Percentiles rank a stretch among this genome's conserved stretches.
phyloP scores from a whole-genome alignment of 1,284 basidiomycete species.

The Sphaerobolus stellatus region DNA sequence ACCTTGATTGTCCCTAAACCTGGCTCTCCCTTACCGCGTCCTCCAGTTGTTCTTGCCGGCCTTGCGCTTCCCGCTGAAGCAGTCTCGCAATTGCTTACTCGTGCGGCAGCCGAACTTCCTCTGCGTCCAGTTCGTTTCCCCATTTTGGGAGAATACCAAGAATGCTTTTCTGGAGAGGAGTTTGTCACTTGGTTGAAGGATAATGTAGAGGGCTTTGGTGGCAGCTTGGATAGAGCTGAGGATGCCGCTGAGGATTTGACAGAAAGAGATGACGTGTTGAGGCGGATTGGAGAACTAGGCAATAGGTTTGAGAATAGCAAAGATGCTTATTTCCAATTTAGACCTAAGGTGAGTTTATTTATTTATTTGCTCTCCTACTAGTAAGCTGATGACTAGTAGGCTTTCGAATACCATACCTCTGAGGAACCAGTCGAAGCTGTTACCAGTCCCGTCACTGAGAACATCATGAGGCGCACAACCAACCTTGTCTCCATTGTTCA shows the following conservation, averaged over 20 bases:
- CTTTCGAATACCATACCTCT: slow-evolving; percentile 56
- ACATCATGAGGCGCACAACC: slow-evolving; percentile 64
- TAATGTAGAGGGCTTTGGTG: slow-evolving; percentile 67
- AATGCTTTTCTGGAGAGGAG: slow-evolving; percentile 82
- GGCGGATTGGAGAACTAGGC: slow-evolving; percentile 73
- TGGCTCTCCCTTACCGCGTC: slow-evolving; percentile 37
- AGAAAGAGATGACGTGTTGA: slow-evolving; percentile 70
- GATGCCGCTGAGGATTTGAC: slow-evolving; percentile 77
- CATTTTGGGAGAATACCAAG: slow-evolving; percentile 83
- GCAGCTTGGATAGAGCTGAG: slow-evolving; percentile 73
- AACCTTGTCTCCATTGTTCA: slow-evolving; percentile 70
- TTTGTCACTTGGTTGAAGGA: slow-evolving; percentile 73
- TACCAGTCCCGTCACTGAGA: slow-evolving; percentile 49
- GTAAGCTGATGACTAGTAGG: slow-evolving; percentile 37
- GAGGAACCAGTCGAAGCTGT: slow-evolving; percentile 34
- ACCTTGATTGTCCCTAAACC: slow-evolving; percentile 1
- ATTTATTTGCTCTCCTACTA: not conserved
- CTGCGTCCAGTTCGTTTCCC: slow-evolving; percentile 71
- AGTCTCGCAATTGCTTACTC: slow-evolving; percentile 65
- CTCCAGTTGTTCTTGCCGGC: slow-evolving; percentile 71
- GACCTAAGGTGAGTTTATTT: slow-evolving; percentile 56
- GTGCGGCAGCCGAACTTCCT: slow-evolving; percentile 62
- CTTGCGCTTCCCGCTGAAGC: slow-evolving; percentile 62
- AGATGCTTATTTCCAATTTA: slow-evolving; percentile 78
- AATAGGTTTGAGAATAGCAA: slow-evolving; percentile 74